Base-by-base conservation (phyloP, 352 stramenopile genomes). In the Sclerospora graminicola region DNA sequence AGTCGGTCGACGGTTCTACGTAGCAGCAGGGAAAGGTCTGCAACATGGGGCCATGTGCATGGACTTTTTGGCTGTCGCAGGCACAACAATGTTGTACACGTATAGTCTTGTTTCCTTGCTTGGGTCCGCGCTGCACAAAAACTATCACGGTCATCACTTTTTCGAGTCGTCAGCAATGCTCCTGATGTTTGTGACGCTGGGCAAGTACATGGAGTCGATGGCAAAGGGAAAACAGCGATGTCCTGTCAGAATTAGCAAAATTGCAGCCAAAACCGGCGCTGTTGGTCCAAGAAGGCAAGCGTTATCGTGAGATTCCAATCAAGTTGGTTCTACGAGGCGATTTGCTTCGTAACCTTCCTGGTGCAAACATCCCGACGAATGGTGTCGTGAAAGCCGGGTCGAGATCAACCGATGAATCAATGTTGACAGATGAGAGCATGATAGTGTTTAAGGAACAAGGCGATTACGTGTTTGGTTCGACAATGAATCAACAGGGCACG, bases 121-220 rank as follows among this genome's bases (percentile, higher is more conserved):
- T 19, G 66, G 74, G 8, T 83, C 72, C 19, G 63, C 57, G 0
- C 18, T 90, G 28, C 66, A 73, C 21, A 44, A 63, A 15, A 50
- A 82, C 14, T 89, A 87, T 46, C 50, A 82, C 13, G 77, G 76
- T 10, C 82, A 89, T 55, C 74, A 92, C 51, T 93, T 94, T 47
- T 94, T 94, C 32, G 79, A 93, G 51, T 89, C 79, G 8, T 89
- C 78, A 0, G 69, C 81, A 15, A 89, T 93, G 79, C 35, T 94
- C 15, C 45, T 94, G 36, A 89, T 79, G 44, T 93, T 94, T 38
- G 73, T 94, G 36, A 87, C 76, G 10, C 53, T 93, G 2, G 83
- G 83, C 37, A 93, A 93, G 58, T 91, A 89, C 63, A 82, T 94
- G 68, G 83, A 94, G 51, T 86, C 83, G 24, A 59, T 88, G 38